Conservation (phyloP, 202 grass and related monocot genomes). For the Eragrostis tef region DNA sequence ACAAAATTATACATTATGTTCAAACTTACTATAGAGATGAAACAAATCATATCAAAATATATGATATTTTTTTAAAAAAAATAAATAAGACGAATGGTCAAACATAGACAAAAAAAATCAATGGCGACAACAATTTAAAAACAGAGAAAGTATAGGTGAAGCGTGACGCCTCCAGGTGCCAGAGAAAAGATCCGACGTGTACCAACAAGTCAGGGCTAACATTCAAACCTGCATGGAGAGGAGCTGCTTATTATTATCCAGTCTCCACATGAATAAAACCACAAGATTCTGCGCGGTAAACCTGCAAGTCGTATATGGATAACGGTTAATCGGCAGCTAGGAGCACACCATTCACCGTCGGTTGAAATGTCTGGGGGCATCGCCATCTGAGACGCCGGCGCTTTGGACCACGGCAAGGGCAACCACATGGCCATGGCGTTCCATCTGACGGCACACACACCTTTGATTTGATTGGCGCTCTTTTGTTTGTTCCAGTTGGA, state of each 20-base stretch:
- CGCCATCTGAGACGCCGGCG: not conserved
- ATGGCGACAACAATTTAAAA: no score
- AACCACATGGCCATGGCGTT: not conserved
- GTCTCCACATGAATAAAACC: not conserved
- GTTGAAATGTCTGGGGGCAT: not conserved
- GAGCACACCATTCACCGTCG: not conserved
- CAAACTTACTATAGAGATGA: no score
- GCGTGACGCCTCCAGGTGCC: not conserved
- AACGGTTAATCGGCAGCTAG: not conserved
- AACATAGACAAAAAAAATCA: no score
- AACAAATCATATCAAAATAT: no score
- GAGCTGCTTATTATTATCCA: no score
- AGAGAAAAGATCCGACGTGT: not conserved
- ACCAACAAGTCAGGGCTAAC: constrained; percentile 1
- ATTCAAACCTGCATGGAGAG: not conserved
- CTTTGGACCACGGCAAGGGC: constrained; percentile 9
- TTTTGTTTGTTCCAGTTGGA: not conserved
- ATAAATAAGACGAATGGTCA: no score
- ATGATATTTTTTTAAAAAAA: no score
- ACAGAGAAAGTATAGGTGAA: no score
- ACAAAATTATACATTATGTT: no score
- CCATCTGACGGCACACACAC: not conserved
- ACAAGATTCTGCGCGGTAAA: not conserved
- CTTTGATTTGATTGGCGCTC: not conserved
- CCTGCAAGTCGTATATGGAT: not conserved